Evolutionary conservation across 768 basidiomycete genomes (phyloP), one percentile per base, ranked within the genome.

Genomic region (Megacollybia marginata): DNA sequence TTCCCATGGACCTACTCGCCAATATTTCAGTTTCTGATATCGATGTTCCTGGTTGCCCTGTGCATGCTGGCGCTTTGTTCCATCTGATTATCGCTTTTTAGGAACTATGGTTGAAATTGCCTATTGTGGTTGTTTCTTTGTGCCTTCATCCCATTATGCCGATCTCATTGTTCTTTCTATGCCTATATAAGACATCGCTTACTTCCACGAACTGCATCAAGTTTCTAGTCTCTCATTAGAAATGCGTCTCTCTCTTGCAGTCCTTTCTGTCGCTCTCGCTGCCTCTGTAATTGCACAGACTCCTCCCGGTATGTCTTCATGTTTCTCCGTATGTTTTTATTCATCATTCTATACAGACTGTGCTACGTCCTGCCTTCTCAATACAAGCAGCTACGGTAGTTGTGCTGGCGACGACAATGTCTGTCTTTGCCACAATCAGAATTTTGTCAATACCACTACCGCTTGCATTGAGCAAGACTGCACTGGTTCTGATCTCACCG

Each of bases 351-450:
- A 16, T 20, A 33, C 53, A 86, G 84, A 38, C 48, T 88, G 85
- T 58, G 74, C 80, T 2, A 15, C 13, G 0, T 0, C 61, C 15
- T 88, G 87, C 64, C 55, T 85, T 8, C 46, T 62, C 7, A 61
- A 52, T 49, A 71, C 78, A 8, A 28, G 3, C 32, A 59, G 74
- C 55, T 54, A 68, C 16, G 76, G 67, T 40, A 56, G 54, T 51
- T 89, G 86, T 67, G 12, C 48, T 12, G 9, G 61, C 4, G 63
- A 62, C n/a, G 79, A 88, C 65, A 67, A 75, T 58, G 54, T 55
- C 23, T 90, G 88, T 56, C 66, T 84, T 31, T 87, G 85, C 73
- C 63, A 66, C 5, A 68, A 65, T 59, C 0, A 55, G 16, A n/a
- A 50, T 1, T 86, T 83, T 58, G 55, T 84, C 52, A 44, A 50